Evolutionary conservation across 169 alveolate species (phyloP), one percentile per base, ranked within the genome.

Genomic region (Amoebophrya sp.): DNA sequence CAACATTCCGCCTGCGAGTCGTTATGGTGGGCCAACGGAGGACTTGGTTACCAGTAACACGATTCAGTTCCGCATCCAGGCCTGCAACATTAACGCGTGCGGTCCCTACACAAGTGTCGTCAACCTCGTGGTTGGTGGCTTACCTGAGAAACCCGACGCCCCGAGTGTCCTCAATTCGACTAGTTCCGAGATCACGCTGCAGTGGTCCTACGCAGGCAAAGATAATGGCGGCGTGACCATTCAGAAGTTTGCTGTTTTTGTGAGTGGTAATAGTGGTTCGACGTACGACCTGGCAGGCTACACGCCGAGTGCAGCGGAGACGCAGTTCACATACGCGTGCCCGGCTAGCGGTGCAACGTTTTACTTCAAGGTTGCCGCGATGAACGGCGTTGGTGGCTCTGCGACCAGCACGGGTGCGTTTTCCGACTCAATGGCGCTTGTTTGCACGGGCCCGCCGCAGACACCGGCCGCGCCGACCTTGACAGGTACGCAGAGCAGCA

Each of bases 121-220:
- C 33, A 65, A 90, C 40, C 92, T 90, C 23, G 92, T 41, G 24
- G 53, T 53, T 6, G 92, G 92, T 38, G 92, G 92, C 23, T 36
- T 90, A 41, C 92, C 92, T 1, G 92, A 90, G 36, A 65, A 53
- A 1, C 92, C 92, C 18, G 40, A 33, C 78, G 78, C 83, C 29
- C 78, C 92, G 29, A 26, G 23, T 40, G 41, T 90, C 40, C 33
- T 53, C 36, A 90, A 36, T 33, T 41, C 78, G 14, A 90, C 92
- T 40, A 65, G 36, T 0, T 33, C 53, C 47, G 65, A 65, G 41
- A 40, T 90, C 36, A 90, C 92, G 29, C 78, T 90, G 77, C 78
- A 53, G 83, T 90, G 92, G 92, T 41, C 92, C 36, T 90, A 41
- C 92, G 83, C 92, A 24, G 92, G 92, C 26, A 90, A 65, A 33